A percentile compares a stretch with the other conserved stretches of the same genome.
Evolutionary conservation across 352 stramenopile species (phyloP).

Genomic region (Phytophthora podocarpi): DNA sequence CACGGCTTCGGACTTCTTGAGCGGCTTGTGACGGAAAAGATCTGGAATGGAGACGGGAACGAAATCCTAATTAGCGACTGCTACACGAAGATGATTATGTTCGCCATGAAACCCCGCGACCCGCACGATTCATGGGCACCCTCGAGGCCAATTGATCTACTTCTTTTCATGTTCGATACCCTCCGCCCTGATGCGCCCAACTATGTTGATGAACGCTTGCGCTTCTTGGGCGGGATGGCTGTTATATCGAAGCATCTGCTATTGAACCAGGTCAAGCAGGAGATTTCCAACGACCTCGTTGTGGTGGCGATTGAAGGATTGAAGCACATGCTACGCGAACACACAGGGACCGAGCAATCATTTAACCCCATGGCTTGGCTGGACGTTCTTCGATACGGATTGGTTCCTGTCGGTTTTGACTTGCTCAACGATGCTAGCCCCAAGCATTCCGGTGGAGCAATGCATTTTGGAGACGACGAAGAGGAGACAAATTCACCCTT

Average conservation of each 20-base stretch:
- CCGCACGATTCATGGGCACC: conserved; percentile 37
- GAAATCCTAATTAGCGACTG: conserved; percentile 63
- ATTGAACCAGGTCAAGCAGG: conserved; percentile 34
- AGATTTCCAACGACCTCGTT: conserved; percentile 50
- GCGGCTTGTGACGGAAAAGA: conserved; percentile 53
- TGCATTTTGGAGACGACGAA: conserved; percentile 40
- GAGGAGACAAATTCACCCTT: conserved; percentile 48
- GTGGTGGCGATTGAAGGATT: conserved; percentile 53
- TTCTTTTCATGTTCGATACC: conserved; percentile 60
- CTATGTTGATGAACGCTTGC: conserved; percentile 51
- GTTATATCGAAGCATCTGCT: conserved; percentile 57
- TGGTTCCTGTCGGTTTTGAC: conserved; percentile 63
- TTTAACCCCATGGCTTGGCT: conserved; percentile 59
- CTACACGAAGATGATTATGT: conserved; percentile 71
- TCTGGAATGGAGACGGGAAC: conserved; percentile 59
- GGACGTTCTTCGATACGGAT: conserved; percentile 57
- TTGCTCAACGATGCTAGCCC: conserved; percentile 40
- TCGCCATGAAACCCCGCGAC: conserved; percentile 47
- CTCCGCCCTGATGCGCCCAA: conserved; percentile 38
- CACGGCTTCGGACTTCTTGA: conserved; percentile 72
- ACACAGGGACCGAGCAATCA: conserved; percentile 33
- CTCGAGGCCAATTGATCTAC: conserved; percentile 49
- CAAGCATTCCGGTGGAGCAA: not conserved
- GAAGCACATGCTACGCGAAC: conserved; percentile 55
- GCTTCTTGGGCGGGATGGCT: conserved; percentile 63